A percentile compares a stretch with the other conserved stretches of the same genome.
phyloP scores from a whole-genome alignment of 1,284 basidiomycete species.

The Trichosporon faecale region DNA sequence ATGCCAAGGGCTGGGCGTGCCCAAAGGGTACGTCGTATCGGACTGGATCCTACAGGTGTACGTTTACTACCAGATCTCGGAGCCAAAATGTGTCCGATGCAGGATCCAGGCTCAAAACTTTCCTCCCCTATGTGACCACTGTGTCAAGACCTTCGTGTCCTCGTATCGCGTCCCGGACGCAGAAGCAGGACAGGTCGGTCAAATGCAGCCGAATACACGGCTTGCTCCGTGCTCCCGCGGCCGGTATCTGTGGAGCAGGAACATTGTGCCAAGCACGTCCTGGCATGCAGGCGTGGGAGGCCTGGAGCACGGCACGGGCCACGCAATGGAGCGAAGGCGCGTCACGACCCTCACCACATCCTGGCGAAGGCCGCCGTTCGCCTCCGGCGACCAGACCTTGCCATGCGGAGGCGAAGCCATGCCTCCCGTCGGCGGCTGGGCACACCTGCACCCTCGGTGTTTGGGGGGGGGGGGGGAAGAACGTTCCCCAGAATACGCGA shows the following conservation, averaged over 20 bases:
- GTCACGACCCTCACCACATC: neutral
- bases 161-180: neutral
- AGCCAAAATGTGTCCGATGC: neutral
- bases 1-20: neutral
- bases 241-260: neutral
- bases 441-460: too few species aligned
- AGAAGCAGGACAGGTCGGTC: neutral
- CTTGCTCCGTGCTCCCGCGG: neutral
- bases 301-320: neutral
- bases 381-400: neutral
- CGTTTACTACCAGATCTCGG: neutral
- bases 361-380: neutral
- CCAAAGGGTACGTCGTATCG: neutral
- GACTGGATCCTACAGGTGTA: neutral
- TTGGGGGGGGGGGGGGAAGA: neutral
- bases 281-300: neutral
- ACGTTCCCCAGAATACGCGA: neutral
- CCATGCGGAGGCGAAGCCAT: neutral
- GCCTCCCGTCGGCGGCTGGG: neutral
- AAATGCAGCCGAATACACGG: neutral
- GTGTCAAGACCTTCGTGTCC: too few species aligned
- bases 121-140: too few species aligned
- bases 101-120: neutral
- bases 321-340: neutral
- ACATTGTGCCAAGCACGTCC: neutral